Percentiles rank a stretch among this genome's conserved stretches.
These are phyloP conservation scores for Aspergillus olivimuriae DNA, from an alignment of 495 filamentous ascomycete genomes.

Conservation along the genomic window DNA sequence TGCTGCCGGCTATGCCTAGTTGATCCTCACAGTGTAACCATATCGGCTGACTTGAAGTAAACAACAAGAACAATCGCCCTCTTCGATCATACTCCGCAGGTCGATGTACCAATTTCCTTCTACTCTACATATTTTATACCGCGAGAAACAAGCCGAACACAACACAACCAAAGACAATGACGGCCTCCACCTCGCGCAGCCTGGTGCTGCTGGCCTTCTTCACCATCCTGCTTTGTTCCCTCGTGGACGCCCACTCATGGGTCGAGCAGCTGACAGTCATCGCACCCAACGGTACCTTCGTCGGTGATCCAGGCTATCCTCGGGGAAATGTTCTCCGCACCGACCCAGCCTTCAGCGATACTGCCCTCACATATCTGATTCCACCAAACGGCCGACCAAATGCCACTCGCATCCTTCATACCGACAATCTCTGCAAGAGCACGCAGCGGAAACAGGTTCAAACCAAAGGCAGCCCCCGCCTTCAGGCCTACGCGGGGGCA, in stretches of 20 bases:
- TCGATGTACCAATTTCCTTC: no score
- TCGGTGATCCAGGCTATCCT: constrained; percentile 60
- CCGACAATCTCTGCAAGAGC: constrained; percentile 48
- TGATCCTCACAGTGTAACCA: no score
- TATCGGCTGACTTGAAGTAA: not conserved
- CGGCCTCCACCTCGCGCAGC: constrained; percentile 4
- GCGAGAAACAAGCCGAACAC: constrained; percentile 1
- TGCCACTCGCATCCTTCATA: constrained; percentile 13
- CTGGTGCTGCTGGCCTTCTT: constrained; percentile 16
- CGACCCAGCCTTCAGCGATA: constrained; percentile 42
- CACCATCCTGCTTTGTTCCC: constrained; percentile 27
- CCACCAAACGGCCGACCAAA: constrained; percentile 39
- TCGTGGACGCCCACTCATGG: constrained; percentile 64
- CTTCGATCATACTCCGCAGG: constrained; percentile 14
- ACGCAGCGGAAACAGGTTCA: constrained; percentile 48
- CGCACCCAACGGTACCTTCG: constrained; percentile 65
- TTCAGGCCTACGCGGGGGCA: constrained; percentile 61
- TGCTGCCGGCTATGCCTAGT: not conserved
- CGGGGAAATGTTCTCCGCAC: constrained; percentile 54
- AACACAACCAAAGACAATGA: constrained; percentile 3
- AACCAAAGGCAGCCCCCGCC: constrained; percentile 49
- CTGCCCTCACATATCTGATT: constrained; percentile 44
- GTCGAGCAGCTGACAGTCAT: constrained; percentile 66
- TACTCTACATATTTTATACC: no score
- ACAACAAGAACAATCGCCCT: no score